Evolutionary conservation across 345 rosid species (phyloP), one percentile per base, ranked within the genome.

Genomic region (Hibiscus trionum): DNA sequence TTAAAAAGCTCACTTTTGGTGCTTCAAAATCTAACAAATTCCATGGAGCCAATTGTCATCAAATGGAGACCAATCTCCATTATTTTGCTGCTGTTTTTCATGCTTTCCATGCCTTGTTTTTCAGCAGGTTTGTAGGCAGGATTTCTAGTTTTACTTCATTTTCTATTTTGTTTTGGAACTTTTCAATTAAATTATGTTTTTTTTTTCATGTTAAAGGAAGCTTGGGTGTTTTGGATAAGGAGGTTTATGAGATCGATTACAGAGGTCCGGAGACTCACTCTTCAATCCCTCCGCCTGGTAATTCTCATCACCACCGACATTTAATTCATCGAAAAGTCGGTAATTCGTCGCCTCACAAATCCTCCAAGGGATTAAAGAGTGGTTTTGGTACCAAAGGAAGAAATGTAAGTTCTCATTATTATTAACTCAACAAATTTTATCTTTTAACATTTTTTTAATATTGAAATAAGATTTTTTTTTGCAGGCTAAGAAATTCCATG

Each of bases 201-300:
- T 0, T 57, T 46, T 14, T 70, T 4, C 3, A 11, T 4, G 14
- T 50, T 33, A 0, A 61, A 58, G 62, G 74, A 47, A 7, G 61
- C 3, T 56, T 11, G 3, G 64, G 66, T 33, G 61, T 27, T 10
- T 15, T 21, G 11, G 75, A 73, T 12, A 52, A 31, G 15, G 76
- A 79, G 49, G 53, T 73, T 21, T 80, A 76, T 12, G 77, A 80
- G 57, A 80, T 80, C 2, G 82, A 80, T 61, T 80, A 80, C 17
- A 72, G 77, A 58, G 82, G 82, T 9, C 82, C 80, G 10, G 80
- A 80, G 69, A 80, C 82, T 16, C 82, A 80, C 70, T 69, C 82
- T 17, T 65, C 79, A 11, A 42, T 50, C 35, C 70, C 70, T 24
- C 55, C 70, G 5, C 70, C 70, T 1, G 55, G 44, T 44, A 50